Evolutionary conservation across 768 basidiomycete species (phyloP), one percentile per base, ranked within the genome.

Genomic region (Tephrocybe sp.): DNA sequence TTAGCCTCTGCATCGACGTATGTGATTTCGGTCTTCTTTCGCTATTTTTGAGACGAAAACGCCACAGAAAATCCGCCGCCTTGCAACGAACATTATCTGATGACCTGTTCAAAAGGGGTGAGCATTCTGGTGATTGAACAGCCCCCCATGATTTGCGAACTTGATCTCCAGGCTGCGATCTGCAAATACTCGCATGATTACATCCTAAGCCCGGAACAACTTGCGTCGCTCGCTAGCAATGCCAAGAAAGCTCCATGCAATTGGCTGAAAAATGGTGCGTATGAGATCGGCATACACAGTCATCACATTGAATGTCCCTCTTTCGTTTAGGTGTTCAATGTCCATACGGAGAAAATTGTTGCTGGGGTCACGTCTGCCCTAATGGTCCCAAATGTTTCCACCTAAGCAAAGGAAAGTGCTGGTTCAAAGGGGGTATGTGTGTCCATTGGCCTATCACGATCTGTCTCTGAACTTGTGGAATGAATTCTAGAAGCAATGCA

Each of bases 141-240:
- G 19, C 44, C 52, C 42, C n/a, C 22, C 11, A 35, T 37, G 11
- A 41, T 39, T 21, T 21, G 21, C 36, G 16, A 48, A 27, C 24
- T 47, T 42, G 44, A 25, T 25, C 25, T 57, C 62, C 61, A 85
- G 82, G 66, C 74, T 34, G 77, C 77, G 27, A 72, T 78, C 37
- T 92, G 89, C 79, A 89, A 86, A 69, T 92, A 91, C 68, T 88
- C 88, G 36, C 89, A 92, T 67, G 86, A 89, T 52, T 91, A 90
- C 61, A 67, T 78, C 37, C 66, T 92, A 47, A 84, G 84, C 1
- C 72, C 78, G 4, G 89, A 88, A 39, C 88, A 92, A 63, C 70
- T 90, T 51, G 77, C 78, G 24, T 78, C 77, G n/a, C 67, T 92
- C 61, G 77, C 87, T 25, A 78, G 73, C 60, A 89, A 86, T 59